Conservation (phyloP, 2,329 filamentous ascomycete genomes). For the Sarocladiaceae sp. region DNA sequence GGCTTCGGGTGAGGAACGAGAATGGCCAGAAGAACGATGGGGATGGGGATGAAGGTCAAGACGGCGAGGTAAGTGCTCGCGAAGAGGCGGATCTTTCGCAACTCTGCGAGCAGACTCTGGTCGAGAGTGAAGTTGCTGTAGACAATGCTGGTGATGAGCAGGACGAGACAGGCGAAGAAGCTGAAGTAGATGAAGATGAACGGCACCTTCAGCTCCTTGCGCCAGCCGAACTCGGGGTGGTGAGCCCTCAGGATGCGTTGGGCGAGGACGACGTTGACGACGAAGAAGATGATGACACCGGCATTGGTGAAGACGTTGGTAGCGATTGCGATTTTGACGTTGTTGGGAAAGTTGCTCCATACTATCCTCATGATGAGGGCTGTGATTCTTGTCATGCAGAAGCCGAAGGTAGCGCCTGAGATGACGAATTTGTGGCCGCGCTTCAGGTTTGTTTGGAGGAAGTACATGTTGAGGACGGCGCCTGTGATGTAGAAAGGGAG, state of each 20-base stretch:
- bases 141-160: conserved; percentile 61
- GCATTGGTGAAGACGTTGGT: conserved; percentile 68
- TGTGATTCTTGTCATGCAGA: conserved; percentile 50
- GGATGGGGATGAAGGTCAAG: conserved; percentile 63
- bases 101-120: conserved; percentile 39
- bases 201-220: conserved; percentile 39
- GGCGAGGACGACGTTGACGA: conserved; percentile 73
- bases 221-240: conserved; percentile 70
- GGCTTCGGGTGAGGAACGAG: conserved; percentile 42
- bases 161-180: conserved; percentile 56
- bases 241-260: conserved; percentile 71
- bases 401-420: conserved; percentile 53
- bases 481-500: conserved; percentile 51
- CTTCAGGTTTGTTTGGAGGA: conserved; percentile 47
- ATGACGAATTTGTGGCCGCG: conserved; percentile 56
- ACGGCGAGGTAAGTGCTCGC: conserved; percentile 61
- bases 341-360: conserved; percentile 41
- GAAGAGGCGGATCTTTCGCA: conserved; percentile 62
- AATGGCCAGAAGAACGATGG: conserved; percentile 32
- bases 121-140: conserved; percentile 65
- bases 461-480: conserved; percentile 54
- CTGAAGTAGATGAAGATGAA: conserved; percentile 58
- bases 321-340: conserved; percentile 46
- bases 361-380: conserved; percentile 49
- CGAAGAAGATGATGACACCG: conserved; percentile 70